Evolutionary conservation across 2,329 filamentous ascomycete genomes (phyloP), one percentile per base, ranked within the genome.

Genomic region (Exophiala sp.): DNA sequence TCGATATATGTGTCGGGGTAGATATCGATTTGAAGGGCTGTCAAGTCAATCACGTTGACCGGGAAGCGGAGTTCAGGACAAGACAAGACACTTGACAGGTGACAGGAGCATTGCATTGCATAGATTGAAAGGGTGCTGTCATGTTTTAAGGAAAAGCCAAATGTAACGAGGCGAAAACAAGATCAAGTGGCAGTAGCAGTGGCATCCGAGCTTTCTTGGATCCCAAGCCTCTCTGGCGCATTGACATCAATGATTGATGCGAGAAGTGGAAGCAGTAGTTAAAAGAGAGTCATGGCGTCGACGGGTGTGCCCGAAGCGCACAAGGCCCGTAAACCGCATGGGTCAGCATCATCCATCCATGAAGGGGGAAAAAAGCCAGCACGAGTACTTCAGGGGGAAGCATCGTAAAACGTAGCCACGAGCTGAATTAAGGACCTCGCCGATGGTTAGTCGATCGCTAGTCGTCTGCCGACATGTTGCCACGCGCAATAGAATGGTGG

Each of bases 281-380:
- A 39, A 47, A 47, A 36, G 42, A 24, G 46, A 40, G 42, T 39
- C 41, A 42, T 33, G 35, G 42, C 38, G 36, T 43, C 45, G 44
- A 52, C 54, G 47, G 57, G 55, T 43, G 57, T 57, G 57, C 51
- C 51, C 57, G 52, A 49, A 47, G 50, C 47, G 57, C 51, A 46
- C 18, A 16, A 41, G 29, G 36, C 12, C 40, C 41, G 38, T 36
- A 14, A 12, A 44, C 33, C 32, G 24, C 32, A 41, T 40, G 33
- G 24, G 34, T 18, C 44, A 41, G n/a, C 34, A 40, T 41, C 33
- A 32, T 40, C 42, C 50, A 41, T 33, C 40, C 43, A 42, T 33
- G 35, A 36, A 32, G 14, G 41, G 40, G 38, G 29, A 42, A 33
- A 29, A 29, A 29, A 8, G 47, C 45, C 24, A 29, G 24, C 24